Base-by-base conservation (phyloP, 169 alveolate genomes). In the Cryptosporidium meleagridis region DNA sequence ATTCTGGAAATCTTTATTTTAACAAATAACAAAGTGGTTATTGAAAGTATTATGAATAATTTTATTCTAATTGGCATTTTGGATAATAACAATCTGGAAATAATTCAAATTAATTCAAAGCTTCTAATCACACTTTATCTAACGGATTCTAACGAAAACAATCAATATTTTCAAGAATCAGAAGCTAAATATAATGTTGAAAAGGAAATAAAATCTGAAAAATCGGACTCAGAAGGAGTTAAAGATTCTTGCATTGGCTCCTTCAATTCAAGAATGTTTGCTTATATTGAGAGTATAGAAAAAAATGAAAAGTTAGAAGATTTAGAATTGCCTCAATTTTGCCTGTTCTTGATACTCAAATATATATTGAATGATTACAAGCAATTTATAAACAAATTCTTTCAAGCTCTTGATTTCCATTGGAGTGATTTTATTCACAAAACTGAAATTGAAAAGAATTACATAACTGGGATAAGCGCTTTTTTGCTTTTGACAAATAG, bases 11-110 rank as follows among this genome's bases (percentile, higher is more conserved):
- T 73, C 18, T 73, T 73, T 35, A 41, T 73, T 37, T 58, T 73
- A 35, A 73, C 86, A 53, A 59, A 23, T 9, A 58, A 58, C 33
- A 7, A 58, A 55, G 31, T 9, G n/a, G 68, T 73, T 35, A 73
- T 73, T 58, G 71, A 58, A 23, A 73, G 58, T 58, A 73, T 73
- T 21, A 73, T 18, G 70, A 21, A 73, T 31, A 45, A 58, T 33
- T 73, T 73, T 35, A n/a, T 59, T 18, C 26, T 73, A n/a, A 23
- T 33, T n/a, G 71, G 21, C 26, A 73, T 73, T 37, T 26, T 39
- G 3, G 29, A 55, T 12, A 44, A 37, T 55, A 14, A 55, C 29
- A 0, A 5, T 26, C 10, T 26, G 12, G 86, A 73, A 18, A 73
- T 41, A 41, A 73, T 73, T 18, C 44, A 73, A 16, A 33, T 73